Base-by-base conservation (phyloP, 768 basidiomycete genomes). In the Kwoniella mangroviensis region DNA sequence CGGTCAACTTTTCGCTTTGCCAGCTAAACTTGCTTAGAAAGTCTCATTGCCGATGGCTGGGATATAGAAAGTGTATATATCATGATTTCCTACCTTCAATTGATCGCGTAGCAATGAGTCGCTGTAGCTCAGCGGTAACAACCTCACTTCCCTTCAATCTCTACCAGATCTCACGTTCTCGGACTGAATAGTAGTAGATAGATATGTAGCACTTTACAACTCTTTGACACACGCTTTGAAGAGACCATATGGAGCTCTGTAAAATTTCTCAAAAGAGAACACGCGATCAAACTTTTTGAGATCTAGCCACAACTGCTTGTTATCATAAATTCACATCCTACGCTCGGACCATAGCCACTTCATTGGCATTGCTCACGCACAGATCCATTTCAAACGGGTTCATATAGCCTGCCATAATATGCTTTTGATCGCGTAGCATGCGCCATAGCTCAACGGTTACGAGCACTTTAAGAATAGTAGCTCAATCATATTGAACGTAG, bases 1-100 rank as follows among this genome's bases (percentile, higher is more conserved):
- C 56, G 56, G 40, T 57, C 56, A 57, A 57, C 19, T 24, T 57
- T 57, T 57, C 34, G 34, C 34, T 34, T 34, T 34, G 34, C 34
- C 34, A 34, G 34, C 34, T 34, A 34, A 34, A 34, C 5, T 34
- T 34, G 6, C 9, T 7, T 34, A 34, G 34, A 34, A 34, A 34
- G 34, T 0, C 34, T 34, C 34, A 34, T 7, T 34, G 34, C 34
- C 34, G 34, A 34, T 34, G 34, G 34, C 34, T 7, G 3, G 34
- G 34, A 7, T 34, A 34, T 34, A 7, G 34, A 34, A 5, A 34
- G 34, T 34, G 34, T 34, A 34, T 34, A 34, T 34, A 34, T 34
- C 34, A 34, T 34, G 34, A 34, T 34, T 34, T 34, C 4, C 34
- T 12, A 49, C 19, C 45, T 13, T 19, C 4, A 19, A 49, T 49